These are phyloP conservation scores for Trypanosoma conorhini DNA, from an alignment of 208 protist species.

Conservation along the genomic window DNA sequence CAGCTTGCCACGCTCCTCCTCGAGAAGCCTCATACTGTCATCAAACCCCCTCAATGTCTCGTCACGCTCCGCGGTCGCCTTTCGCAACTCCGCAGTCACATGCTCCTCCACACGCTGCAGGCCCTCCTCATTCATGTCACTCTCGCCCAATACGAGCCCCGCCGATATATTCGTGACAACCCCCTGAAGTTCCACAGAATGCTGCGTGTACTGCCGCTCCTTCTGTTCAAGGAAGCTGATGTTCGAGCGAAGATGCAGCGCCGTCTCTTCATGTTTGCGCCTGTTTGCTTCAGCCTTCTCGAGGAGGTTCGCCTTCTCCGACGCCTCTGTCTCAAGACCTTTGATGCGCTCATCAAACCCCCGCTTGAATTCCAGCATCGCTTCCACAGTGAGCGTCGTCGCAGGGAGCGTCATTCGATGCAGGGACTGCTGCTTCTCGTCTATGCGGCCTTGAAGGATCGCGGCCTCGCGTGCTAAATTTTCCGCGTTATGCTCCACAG, in stretches of 20 bases:
- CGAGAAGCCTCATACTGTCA: constrained; percentile 20
- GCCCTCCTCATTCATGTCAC: constrained; percentile 50
- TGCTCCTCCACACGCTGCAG: constrained; percentile 31
- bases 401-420: constrained; percentile 28
- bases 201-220: constrained; percentile 45
- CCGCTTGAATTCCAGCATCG: constrained; percentile 42
- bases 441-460: constrained; percentile 59
- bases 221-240: constrained; percentile 55
- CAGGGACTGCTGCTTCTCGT: constrained; percentile 55
- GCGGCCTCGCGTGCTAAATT: constrained; percentile 55
- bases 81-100: constrained; percentile 29
- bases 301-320: constrained; percentile 34
- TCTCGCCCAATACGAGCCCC: constrained; percentile 41
- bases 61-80: constrained; percentile 15
- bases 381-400: constrained; percentile 43
- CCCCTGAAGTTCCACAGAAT: constrained; percentile 35
- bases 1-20: constrained; percentile 30
- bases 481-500: constrained; percentile 58
- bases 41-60: constrained; percentile 10
- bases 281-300: constrained; percentile 26
- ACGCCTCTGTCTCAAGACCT: constrained; percentile 33
- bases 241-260: constrained; percentile 34
- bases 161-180: constrained; percentile 27
- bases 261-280: constrained; percentile 39
- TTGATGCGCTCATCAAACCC: constrained; percentile 40